phyloP scores from a whole-genome alignment of 2,329 filamentous ascomycete species.

The Tolypocladium capitatum region DNA sequence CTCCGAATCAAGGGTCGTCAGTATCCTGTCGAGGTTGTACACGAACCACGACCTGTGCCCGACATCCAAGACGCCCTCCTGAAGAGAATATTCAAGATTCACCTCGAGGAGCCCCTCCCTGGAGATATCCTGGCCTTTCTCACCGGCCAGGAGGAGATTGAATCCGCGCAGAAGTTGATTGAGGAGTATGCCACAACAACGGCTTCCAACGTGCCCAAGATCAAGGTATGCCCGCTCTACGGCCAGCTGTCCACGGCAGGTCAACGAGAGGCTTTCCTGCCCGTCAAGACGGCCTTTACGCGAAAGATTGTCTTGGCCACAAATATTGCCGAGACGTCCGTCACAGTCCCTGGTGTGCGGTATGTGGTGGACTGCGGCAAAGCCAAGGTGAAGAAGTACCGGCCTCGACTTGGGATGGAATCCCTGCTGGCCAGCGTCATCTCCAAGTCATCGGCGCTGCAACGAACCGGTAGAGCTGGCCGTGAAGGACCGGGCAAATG shows the following conservation, averaged over 20 bases:
- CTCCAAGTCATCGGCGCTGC: constrained; percentile 84
- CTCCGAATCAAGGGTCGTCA: constrained; percentile 73
- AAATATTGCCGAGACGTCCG: constrained; percentile 97
- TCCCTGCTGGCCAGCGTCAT: constrained; percentile 84
- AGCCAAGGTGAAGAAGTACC: constrained; percentile 86
- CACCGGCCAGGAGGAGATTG: constrained; percentile 86
- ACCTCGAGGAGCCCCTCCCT: constrained; percentile 77
- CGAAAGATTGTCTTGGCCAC: constrained; percentile 86
- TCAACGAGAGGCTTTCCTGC: constrained; percentile 76
- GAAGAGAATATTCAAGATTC: constrained; percentile 73
- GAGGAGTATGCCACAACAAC: constrained; percentile 66
- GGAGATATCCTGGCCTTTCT: constrained; percentile 90
- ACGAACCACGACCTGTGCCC: constrained; percentile 59
- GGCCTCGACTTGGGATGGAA: constrained; percentile 72
- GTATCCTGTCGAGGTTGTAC: constrained; percentile 67
- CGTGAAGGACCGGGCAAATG: constrained; percentile 86
- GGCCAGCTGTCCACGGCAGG: constrained; percentile 78
- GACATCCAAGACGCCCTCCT: constrained; percentile 75
- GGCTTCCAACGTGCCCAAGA: constrained; percentile 59
- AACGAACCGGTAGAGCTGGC: constrained; percentile 81
- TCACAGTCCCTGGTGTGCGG: constrained; percentile 85
- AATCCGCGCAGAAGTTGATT: constrained; percentile 64
- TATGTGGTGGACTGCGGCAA: constrained; percentile 91
- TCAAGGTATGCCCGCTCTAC: constrained; percentile 68
- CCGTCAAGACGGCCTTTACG: constrained; percentile 55